Evolutionary conservation across 1,284 basidiomycete genomes (phyloP).

Genomic region (Malassezia arunalokei): DNA sequence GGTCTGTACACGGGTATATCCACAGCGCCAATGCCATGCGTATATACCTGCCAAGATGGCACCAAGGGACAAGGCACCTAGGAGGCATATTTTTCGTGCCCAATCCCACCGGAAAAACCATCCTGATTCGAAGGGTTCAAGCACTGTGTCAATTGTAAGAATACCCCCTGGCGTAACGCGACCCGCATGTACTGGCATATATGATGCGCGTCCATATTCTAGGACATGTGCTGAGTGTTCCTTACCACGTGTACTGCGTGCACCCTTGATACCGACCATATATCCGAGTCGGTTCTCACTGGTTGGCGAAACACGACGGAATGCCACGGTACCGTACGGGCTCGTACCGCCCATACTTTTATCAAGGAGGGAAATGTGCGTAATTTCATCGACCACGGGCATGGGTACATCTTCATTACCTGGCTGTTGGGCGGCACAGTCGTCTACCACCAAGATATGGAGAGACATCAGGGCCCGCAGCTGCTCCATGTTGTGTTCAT

Average conservation of each 20-base stretch:
- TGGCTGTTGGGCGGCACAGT: conserved; percentile 18
- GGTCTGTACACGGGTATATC: conserved; percentile 13
- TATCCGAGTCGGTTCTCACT: conserved; percentile 51
- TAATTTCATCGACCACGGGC: conserved; percentile 5
- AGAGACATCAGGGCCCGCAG: conserved; percentile 66
- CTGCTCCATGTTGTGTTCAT: conserved; percentile 51
- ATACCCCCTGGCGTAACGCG: conserved; percentile 54
- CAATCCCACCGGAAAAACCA: conserved; percentile 38
- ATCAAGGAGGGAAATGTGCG: conserved; percentile 25
- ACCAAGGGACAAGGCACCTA: conserved; percentile 4
- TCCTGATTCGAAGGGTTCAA: conserved; percentile 67
- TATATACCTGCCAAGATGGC: conserved; percentile 5
- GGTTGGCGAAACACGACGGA: conserved; percentile 18
- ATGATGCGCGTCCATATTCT: conserved; percentile 60
- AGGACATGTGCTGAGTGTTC: conserved; percentile 65
- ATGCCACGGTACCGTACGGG: conserved; percentile 26
- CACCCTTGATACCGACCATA: conserved; percentile 79
- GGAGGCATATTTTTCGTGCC: background rate
- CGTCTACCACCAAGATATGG: conserved; percentile 65
- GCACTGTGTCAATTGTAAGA: conserved; percentile 68
- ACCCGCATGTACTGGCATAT: conserved; percentile 14
- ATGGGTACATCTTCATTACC: background rate
- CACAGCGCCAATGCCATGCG: conserved; percentile 1
- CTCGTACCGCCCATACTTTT: conserved; percentile 25
- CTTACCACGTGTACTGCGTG: conserved; percentile 59